Percentiles rank a stretch among this genome's conserved stretches.
These are phyloP conservation scores for Trichoderma erinaceum DNA, from an alignment of 495 filamentous ascomycete genomes.

Conservation along the genomic window DNA sequence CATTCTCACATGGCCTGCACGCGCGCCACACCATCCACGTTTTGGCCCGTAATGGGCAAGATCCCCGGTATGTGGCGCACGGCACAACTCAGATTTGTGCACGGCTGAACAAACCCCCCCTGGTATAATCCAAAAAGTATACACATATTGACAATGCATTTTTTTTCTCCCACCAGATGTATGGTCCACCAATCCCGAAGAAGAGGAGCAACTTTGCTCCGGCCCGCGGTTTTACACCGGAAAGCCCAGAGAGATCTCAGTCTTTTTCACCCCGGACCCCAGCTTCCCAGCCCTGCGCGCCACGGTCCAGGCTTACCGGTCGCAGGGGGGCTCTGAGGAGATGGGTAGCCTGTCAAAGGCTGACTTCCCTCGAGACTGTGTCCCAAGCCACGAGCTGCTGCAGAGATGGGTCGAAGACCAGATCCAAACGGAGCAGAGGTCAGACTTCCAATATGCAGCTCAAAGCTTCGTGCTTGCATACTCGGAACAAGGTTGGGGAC, in stretches of 20 bases:
- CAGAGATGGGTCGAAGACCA: constrained; percentile 14
- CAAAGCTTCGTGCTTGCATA: constrained; percentile 11
- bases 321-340: constrained; percentile 14
- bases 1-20: constrained; percentile 16
- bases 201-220: constrained; percentile 8
- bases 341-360: constrained; percentile 12
- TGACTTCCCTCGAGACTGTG: constrained; percentile 4
- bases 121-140: neutral
- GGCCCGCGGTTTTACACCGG: constrained; percentile 15
- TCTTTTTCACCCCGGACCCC: constrained; percentile 14
- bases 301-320: constrained; percentile 14
- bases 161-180: constrained; percentile 2
- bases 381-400: neutral
- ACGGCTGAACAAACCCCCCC: neutral
- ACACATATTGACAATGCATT: neutral
- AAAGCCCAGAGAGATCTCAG: constrained; percentile 4
- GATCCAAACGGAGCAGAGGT: constrained; percentile 5
- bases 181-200: constrained; percentile 15
- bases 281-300: constrained; percentile 10
- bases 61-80: constrained; percentile 13
- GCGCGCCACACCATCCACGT: constrained; percentile 5
- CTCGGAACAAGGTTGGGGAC: neutral
- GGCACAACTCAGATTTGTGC: neutral
- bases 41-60: constrained; percentile 16
- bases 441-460: neutral